A percentile compares a stretch with the other conserved stretches of the same genome.
These are phyloP conservation scores for Stromatinia cepivora DNA, from an alignment of 2,329 filamentous ascomycete species.

Conservation along the genomic window DNA sequence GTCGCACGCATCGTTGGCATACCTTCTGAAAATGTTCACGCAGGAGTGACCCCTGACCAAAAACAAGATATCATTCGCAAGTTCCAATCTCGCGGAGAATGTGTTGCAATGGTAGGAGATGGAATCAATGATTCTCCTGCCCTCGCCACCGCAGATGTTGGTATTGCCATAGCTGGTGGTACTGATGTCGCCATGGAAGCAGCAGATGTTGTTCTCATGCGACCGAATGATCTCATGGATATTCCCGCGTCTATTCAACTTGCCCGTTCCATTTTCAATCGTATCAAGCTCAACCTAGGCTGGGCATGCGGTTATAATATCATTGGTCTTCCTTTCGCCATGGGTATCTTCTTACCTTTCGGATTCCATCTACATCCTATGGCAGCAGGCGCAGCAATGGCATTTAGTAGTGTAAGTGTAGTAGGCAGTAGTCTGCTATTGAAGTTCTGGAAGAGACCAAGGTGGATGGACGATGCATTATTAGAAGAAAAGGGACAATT, in stretches of 20 bases:
- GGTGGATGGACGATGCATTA: slow-evolving; percentile 79
- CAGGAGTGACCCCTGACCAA: slow-evolving; percentile 85
- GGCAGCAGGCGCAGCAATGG: slow-evolving; percentile 94
- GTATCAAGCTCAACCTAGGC: slow-evolving; percentile 89
- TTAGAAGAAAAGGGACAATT: slow-evolving; percentile 57
- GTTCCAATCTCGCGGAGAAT: slow-evolving; percentile 71
- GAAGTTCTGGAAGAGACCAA: slow-evolving; percentile 81
- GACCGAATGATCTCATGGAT: slow-evolving; percentile 84
- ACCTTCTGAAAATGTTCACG: slow-evolving; percentile 70
- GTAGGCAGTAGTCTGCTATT: slow-evolving; percentile 80
- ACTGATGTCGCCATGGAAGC: slow-evolving; percentile 98
- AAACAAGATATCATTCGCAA: slow-evolving; percentile 83
- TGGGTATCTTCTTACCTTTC: slow-evolving; percentile 92
- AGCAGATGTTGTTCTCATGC: slow-evolving; percentile 94
- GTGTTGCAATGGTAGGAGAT: slow-evolving; percentile 96
- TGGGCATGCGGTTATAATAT: slow-evolving; percentile 95
- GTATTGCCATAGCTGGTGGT: slow-evolving; percentile 87
- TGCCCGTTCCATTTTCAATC: slow-evolving; percentile 78
- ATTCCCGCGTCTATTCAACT: slow-evolving; percentile 86
- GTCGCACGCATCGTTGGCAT: slow-evolving; percentile 86
- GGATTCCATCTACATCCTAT: slow-evolving; percentile 88
- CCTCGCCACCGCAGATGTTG: slow-evolving; percentile 86
- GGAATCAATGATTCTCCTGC: slow-evolving; percentile 98
- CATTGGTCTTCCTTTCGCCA: slow-evolving; percentile 89
- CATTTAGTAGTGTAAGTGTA: slow-evolving; percentile 83